A percentile compares a stretch with the other conserved stretches of the same genome.
Evolutionary conservation across 176 grass and related monocot species (phyloP).

Genomic region (Oryza coarctata): DNA sequence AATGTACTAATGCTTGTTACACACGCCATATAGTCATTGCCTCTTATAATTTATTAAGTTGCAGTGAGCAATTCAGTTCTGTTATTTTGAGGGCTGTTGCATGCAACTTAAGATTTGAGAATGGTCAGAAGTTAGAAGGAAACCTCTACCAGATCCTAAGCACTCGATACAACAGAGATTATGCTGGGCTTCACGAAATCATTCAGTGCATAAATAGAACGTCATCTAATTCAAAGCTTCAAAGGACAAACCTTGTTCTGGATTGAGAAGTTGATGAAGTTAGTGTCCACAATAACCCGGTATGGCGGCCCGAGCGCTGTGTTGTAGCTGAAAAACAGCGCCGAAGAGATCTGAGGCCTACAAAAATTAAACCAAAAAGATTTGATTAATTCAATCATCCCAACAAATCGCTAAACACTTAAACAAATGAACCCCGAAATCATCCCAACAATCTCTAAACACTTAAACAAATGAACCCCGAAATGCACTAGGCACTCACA

Average conservation of each 20-base stretch:
- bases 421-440: neutral
- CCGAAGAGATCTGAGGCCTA: constrained; percentile 64
- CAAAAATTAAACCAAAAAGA: constrained; percentile 11
- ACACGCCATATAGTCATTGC: neutral
- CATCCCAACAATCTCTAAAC: neutral
- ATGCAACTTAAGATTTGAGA: neutral
- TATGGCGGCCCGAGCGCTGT: constrained; percentile 81
- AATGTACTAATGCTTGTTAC: no score
- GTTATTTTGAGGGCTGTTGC: neutral
- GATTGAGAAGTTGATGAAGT: constrained; percentile 98
- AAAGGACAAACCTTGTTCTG: constrained; percentile 74
- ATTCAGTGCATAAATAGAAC: neutral
- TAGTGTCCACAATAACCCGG: constrained; percentile 94
- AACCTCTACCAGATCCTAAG: neutral
- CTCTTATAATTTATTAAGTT: neutral
- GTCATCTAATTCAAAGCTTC: neutral
- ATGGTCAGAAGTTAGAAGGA: neutral
- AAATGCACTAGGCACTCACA: constrained; percentile 65
- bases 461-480: neutral
- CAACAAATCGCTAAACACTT: neutral
- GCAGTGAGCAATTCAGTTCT: neutral
- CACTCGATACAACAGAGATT: neutral
- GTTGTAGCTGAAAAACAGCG: constrained; percentile 91
- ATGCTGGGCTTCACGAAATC: neutral
- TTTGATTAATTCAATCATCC: neutral